Evolutionary conservation across 192 early-diverging fungal genomes (phyloP).

Genomic region (Kickxella alabastrina): DNA sequence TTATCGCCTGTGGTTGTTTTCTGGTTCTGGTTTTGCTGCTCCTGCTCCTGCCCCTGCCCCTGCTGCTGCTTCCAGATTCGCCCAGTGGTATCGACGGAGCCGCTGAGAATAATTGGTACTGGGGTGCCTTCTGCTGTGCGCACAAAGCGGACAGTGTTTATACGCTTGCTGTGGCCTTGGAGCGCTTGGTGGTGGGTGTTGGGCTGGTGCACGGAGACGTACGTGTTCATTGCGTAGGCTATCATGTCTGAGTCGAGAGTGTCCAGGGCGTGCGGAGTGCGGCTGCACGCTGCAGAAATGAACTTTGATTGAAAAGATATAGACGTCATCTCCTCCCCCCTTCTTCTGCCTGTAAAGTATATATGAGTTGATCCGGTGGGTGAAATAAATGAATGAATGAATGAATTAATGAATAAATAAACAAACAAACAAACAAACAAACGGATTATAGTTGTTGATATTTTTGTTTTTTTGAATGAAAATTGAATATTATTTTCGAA

Average conservation of each 20-base stretch:
- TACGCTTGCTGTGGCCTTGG: conserved; percentile 69
- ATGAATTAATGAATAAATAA: too few species aligned
- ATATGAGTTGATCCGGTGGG: too few species aligned
- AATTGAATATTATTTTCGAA: too few species aligned
- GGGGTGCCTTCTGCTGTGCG: conserved; percentile 49
- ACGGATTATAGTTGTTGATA: too few species aligned
- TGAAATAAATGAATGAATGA: too few species aligned
- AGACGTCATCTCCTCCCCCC: background rate
- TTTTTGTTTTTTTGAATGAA: too few species aligned
- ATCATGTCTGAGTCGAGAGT: conserved; percentile 20
- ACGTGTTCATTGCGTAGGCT: conserved; percentile 69
- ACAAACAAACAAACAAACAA: too few species aligned
- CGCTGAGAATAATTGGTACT: conserved; percentile 67
- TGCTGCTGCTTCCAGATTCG: conserved; percentile 75
- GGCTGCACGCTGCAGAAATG: conserved; percentile 32
- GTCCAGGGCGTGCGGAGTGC: conserved; percentile 42
- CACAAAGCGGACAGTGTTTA: conserved; percentile 73
- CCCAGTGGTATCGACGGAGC: conserved; percentile 72
- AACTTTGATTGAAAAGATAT: conserved; percentile 9
- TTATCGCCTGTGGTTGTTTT: too few species aligned
- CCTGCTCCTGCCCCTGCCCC: too few species aligned
- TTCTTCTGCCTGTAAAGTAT: background rate
- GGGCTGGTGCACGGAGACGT: conserved; percentile 70
- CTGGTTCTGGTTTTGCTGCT: too few species aligned
- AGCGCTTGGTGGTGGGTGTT: conserved; percentile 51